Conservation (phyloP, 257 asterid species). For the Apocynum venetum region DNA sequence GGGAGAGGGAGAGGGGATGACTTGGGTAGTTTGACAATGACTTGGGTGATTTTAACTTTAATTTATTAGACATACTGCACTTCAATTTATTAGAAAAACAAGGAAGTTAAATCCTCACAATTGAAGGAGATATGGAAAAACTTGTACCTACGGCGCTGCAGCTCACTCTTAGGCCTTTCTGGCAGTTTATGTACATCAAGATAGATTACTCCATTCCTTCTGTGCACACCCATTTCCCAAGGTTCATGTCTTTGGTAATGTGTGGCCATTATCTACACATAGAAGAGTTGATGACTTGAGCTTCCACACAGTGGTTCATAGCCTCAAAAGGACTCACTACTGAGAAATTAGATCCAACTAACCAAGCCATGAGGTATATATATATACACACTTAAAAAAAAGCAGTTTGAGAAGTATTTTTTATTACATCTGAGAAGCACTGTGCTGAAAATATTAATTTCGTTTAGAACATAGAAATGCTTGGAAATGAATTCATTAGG, state of each 20-base stretch:
- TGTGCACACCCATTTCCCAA: slow-evolving; percentile 99
- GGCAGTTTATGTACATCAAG: slow-evolving; percentile 92
- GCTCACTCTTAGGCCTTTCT: slow-evolving; percentile 86
- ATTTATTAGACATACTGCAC: too few species aligned
- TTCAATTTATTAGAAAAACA: background rate
- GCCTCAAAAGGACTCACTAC: background rate
- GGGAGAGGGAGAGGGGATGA: background rate
- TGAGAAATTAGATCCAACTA: background rate
- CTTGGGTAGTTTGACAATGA: background rate
- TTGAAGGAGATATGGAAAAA: background rate
- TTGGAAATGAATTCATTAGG: background rate
- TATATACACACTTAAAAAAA: background rate
- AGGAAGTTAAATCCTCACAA: background rate
- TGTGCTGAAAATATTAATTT: background rate
- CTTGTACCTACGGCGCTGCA: slow-evolving; percentile 76
- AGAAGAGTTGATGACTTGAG: slow-evolving; percentile 4
- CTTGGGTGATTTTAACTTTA: background rate
- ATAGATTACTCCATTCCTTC: slow-evolving; percentile 85
- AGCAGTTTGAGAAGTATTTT: background rate
- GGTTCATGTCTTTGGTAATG: slow-evolving; percentile 90
- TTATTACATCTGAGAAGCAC: background rate
- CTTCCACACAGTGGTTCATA: slow-evolving; percentile 1
- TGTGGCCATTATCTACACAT: slow-evolving; percentile 79
- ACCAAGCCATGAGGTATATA: background rate
- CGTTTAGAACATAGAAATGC: background rate